A percentile compares a stretch with the other conserved stretches of the same genome.
These are phyloP conservation scores for Epichloe bromicola DNA, from an alignment of 2,329 filamentous ascomycete species.

Conservation along the genomic window DNA sequence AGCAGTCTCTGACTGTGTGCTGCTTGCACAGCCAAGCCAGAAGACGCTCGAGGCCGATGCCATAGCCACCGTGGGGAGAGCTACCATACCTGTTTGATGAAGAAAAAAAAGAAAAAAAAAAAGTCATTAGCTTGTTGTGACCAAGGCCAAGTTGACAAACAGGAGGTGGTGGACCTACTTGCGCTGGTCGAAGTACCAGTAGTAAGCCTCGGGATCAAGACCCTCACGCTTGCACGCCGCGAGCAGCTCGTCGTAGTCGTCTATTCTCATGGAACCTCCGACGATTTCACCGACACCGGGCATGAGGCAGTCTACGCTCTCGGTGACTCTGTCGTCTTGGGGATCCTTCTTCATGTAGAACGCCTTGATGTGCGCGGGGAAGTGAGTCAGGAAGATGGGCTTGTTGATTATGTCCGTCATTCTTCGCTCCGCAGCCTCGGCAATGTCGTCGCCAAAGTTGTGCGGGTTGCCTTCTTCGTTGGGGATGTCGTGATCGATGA, in stretches of 20 bases:
- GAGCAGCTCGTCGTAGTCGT: slow-evolving; percentile 80
- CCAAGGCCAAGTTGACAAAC: neutral
- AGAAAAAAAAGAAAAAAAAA: neutral
- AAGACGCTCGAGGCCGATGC: slow-evolving; percentile 49
- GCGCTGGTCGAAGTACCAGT: slow-evolving; percentile 97
- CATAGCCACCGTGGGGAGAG: slow-evolving; percentile 85
- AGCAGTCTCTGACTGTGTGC: slow-evolving; percentile 51
- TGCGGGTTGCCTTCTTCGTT: slow-evolving; percentile 91
- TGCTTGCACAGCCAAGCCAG: slow-evolving; percentile 51
- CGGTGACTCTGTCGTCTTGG: slow-evolving; percentile 69
- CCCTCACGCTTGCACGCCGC: slow-evolving; percentile 76
- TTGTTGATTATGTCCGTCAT: slow-evolving; percentile 97
- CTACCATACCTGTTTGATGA: slow-evolving; percentile 52
- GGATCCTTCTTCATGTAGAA: slow-evolving; percentile 97
- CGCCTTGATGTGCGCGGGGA: slow-evolving; percentile 93
- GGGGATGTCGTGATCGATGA: slow-evolving; percentile 74
- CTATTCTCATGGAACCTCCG: slow-evolving; percentile 92
- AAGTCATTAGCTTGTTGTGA: neutral
- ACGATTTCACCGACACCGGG: slow-evolving; percentile 96
- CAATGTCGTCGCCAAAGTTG: slow-evolving; percentile 92
- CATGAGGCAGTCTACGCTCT: slow-evolving; percentile 78
- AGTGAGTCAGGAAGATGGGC: slow-evolving; percentile 93
- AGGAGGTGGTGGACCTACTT: slow-evolving; percentile 34
- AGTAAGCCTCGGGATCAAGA: slow-evolving; percentile 76
- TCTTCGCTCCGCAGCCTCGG: slow-evolving; percentile 86